Evolutionary conservation across 805 yeast species (phyloP), one percentile per base, ranked within the genome.

Genomic region (Monosporozyma unispora): DNA sequence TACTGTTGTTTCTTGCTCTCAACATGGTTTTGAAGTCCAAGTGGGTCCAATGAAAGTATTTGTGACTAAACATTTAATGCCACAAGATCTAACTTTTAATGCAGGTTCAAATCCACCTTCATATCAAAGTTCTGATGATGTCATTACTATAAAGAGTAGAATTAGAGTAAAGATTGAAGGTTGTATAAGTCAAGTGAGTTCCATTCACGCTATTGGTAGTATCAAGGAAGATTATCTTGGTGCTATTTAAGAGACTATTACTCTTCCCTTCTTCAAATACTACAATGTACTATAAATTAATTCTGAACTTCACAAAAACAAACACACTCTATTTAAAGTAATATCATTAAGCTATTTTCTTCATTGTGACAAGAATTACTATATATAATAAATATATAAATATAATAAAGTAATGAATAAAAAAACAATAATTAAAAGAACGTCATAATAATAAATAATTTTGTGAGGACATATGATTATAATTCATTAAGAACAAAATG

Each of bases 61-160:
- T 67, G 95, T 93, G 21, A 86, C 96, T 22, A 89, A 95, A 35
- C 97, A 91, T 70, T 76, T 90, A 66, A 90, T 93, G 59, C 98
- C 99, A 8, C 81, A 87, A 37, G 96, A 91, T 64, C 85, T 93
- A 89, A 77, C 81, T 51, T 93, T 84, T 68, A 91, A 90, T 58
- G 96, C 98, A 7, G 84, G 95, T 19, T 90, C 96, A 31, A 90
- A 91, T 59, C 99, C 99, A 9, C 99, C 99, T n/a, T 96, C 97
- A 6, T 93, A 88, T 67, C 95, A 87, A 54, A 82, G 91, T 53
- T 93, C 91, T 21, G 99, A 93, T 59, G 98, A 91, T 71, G 83
- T 87, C 54, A 88, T 93, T 44, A 95, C 87, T 63, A 91, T 91
- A 67, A 96, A 97, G 38, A 82, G 96, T 48, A 81, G 91, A 57